These are phyloP conservation scores for Trichoderma orchidacearum DNA, from an alignment of 495 filamentous ascomycete species.

Conservation along the genomic window DNA sequence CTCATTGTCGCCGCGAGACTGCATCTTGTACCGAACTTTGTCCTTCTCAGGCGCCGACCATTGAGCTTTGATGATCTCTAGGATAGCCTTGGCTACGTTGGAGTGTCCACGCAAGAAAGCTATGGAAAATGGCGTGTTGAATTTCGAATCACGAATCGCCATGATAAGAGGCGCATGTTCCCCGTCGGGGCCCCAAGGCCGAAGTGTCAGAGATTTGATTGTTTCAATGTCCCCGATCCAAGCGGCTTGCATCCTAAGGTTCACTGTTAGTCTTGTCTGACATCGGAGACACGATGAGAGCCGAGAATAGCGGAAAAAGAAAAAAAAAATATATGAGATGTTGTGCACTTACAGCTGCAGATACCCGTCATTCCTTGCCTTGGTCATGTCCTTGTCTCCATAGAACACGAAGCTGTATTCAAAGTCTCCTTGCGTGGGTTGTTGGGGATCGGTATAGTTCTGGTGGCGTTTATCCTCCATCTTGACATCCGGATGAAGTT, in stretches of 20 bases:
- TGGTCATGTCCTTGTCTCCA: constrained; percentile 32
- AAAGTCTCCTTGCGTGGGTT: too few relatives aligned
- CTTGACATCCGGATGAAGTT: constrained; percentile 44
- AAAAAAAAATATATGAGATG: too few relatives aligned
- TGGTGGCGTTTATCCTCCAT: constrained; percentile 1
- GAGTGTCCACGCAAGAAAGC: constrained; percentile 49
- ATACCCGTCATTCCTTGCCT: constrained; percentile 39
- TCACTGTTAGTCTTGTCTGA: constrained; percentile 12
- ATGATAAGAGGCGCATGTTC: constrained; percentile 45
- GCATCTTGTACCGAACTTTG: constrained; percentile 34
- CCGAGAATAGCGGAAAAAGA: too few relatives aligned
- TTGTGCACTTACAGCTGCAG: constrained; percentile 29
- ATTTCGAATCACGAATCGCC: constrained; percentile 32
- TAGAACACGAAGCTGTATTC: constrained; percentile 33
- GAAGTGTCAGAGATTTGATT: constrained; percentile 35
- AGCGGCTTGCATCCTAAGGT: constrained; percentile 47
- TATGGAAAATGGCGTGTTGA: constrained; percentile 44
- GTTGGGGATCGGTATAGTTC: too few relatives aligned
- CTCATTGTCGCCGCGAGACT: constrained; percentile 14
- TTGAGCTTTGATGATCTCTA: constrained; percentile 54
- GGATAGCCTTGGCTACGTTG: constrained; percentile 43
- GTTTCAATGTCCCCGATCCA: constrained; percentile 51
- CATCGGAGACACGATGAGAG: background rate
- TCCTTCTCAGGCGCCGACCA: constrained; percentile 35
- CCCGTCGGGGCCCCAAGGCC: constrained; percentile 29